Evolutionary conservation across 2,329 filamentous ascomycete genomes (phyloP), one percentile per base, ranked within the genome.

Genomic region (Samsoniella hepiali): DNA sequence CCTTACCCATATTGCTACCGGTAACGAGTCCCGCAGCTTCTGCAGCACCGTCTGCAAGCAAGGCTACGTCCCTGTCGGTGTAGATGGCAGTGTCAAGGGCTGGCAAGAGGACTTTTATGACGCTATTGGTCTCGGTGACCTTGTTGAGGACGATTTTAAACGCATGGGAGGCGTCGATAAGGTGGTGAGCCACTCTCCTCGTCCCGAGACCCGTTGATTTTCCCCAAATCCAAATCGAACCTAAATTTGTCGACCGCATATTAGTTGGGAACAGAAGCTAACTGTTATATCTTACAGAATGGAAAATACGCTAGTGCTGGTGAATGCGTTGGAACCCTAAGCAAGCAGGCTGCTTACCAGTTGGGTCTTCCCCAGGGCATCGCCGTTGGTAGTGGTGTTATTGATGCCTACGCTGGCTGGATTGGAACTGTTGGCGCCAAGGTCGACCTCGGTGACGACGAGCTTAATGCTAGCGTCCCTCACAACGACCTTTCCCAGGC

Each of bases 341-440:
- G 90, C 71, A 89, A 94, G 67, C 90, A 90, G 71, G 93, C 95
- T 6, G 91, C 90, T 17, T 78, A 82, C 55, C 90, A 97, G 67
- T 86, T 99, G 65, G 94, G 95, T 8, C 84, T 99, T 3, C 89
- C 89, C 5, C 82, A 89, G 27, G 94, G 93, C 45, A 95, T 97
- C 69, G 92, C 95, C 22, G 90, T 99, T 62, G 95, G 95, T 61
- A 96, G 92, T 72, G 93, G 93, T 75, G 95, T 99, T 67, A 99
- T 99, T 72, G 95, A 99, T 75, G 95, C 95, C 22, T 99, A 99
- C 72, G 95, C 95, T 65, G 95, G 95, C 67, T 99, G 95, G 95
- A 95, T 99, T 69, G 95, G 95, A 65, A 98, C 95, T 1, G 95
- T 99, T n/a, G 95, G 95, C 64, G 94, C 95, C 65, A 97, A 97